Evolutionary conservation across 164 flowering plant species (phyloP).

Genomic region (Sedum album): DNA sequence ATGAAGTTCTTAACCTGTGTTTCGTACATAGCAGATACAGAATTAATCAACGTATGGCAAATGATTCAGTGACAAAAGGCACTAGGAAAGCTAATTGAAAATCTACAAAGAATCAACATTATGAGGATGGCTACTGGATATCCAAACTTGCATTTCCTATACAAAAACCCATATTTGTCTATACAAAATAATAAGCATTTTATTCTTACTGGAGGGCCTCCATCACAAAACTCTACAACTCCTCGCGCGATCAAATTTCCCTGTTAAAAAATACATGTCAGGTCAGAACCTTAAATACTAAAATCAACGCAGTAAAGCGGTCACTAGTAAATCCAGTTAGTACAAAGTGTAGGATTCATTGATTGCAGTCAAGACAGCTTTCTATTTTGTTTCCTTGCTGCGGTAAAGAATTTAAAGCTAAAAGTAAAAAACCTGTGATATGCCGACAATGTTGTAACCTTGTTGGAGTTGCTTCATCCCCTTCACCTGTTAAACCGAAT

Average conservation of each 20-base stretch:
- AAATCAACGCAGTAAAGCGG: neutral
- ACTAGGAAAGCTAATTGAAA: neutral
- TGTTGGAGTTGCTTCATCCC: constrained; percentile 58
- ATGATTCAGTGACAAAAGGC: neutral
- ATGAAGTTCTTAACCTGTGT: constrained; percentile 75
- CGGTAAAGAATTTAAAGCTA: too few species aligned
- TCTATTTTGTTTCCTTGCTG: too few species aligned
- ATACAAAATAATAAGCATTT: too few species aligned
- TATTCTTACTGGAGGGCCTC: too few species aligned
- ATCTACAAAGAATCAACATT: neutral
- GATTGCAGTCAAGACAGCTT: too few species aligned
- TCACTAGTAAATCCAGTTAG: neutral
- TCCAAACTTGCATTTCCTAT: constrained; percentile 58
- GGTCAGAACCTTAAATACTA: neutral
- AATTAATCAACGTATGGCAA: neutral
- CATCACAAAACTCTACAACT: too few species aligned
- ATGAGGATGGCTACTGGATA: neutral
- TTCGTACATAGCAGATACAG: neutral
- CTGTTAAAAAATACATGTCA: constrained; percentile 26
- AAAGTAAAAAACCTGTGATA: constrained; percentile 99
- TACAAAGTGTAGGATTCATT: too few species aligned
- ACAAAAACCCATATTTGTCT: constrained; percentile 44
- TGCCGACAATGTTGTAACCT: constrained; percentile 96
- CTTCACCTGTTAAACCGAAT: constrained; percentile 22
- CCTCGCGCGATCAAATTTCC: constrained; percentile 85